phyloP scores from a whole-genome alignment of 202 grass and related monocot genomes.

The Panicum hallii region DNA sequence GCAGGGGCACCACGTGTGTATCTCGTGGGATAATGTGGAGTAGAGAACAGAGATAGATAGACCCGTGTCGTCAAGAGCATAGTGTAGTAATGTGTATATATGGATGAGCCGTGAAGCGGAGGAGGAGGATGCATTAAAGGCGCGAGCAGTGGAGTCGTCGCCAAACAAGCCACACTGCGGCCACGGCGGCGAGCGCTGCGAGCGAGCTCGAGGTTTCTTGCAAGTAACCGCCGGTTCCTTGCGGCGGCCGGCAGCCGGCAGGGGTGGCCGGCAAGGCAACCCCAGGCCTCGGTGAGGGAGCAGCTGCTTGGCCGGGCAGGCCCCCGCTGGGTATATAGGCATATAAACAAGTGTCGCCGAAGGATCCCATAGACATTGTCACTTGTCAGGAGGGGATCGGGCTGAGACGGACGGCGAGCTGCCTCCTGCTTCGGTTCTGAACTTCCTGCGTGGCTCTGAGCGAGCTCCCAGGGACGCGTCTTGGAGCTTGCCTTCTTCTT shows the following conservation, averaged over 20 bases:
- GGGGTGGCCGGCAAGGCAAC: conserved; percentile 40
- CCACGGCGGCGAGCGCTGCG: background rate
- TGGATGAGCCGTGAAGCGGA: conserved; percentile 50
- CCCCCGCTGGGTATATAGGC: background rate
- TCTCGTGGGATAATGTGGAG: conserved; percentile 21
- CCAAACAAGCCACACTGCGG: conserved; percentile 23
- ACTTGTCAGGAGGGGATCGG: background rate
- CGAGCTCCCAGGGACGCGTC: background rate
- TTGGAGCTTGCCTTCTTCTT: background rate
- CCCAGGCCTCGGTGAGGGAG: background rate
- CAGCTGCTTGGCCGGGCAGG: background rate
- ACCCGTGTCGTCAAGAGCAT: background rate
- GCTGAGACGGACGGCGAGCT: background rate
- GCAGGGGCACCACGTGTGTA: background rate
- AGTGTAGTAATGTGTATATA: background rate
- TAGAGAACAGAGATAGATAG: background rate
- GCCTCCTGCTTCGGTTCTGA: background rate
- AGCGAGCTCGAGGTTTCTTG: conserved; percentile 36
- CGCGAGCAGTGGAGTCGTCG: conserved; percentile 34
- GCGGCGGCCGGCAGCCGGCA: background rate
- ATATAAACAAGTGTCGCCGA: conserved; percentile 33
- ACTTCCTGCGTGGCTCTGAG: background rate
- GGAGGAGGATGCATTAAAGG: conserved; percentile 1
- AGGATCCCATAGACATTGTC: conserved; percentile 1
- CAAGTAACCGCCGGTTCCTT: conserved; percentile 46